These are phyloP conservation scores for Zygoascus bituminiphila DNA, from an alignment of 805 yeast genomes.

Conservation along the genomic window DNA sequence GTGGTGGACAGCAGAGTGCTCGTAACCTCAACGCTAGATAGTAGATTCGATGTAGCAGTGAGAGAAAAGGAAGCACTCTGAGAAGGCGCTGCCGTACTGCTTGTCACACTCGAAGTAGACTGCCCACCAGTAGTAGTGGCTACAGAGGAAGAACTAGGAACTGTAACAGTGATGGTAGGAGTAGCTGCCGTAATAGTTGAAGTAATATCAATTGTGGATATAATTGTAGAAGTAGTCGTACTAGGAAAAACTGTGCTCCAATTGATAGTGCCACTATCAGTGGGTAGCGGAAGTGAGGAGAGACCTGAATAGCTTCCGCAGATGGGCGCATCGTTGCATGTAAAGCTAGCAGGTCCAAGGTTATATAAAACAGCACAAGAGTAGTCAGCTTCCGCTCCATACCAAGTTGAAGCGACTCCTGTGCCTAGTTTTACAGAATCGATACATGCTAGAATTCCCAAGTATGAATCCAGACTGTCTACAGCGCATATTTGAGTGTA, in stretches of 20 bases:
- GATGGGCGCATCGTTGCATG: neutral
- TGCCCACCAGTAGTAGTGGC: neutral
- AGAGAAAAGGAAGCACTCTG: neutral
- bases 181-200: neutral
- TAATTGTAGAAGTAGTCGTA: neutral
- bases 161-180: neutral
- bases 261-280: neutral
- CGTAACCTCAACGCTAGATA: neutral
- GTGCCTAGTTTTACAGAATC: neutral
- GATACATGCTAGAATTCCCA: neutral
- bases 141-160: neutral
- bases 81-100: neutral
- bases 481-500: neutral
- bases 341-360: neutral
- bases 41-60: neutral
- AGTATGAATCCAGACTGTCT: neutral
- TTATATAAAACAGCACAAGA: neutral
- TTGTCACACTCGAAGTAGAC: neutral
- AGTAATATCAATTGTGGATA: neutral
- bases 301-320: neutral
- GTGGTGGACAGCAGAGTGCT: too few relatives aligned
- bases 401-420: neutral
- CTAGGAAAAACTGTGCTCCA: neutral
- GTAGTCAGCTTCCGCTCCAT: neutral
- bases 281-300: neutral